phyloP scores from a whole-genome alignment of 495 filamentous ascomycete genomes.

The Xylaria intraflava region DNA sequence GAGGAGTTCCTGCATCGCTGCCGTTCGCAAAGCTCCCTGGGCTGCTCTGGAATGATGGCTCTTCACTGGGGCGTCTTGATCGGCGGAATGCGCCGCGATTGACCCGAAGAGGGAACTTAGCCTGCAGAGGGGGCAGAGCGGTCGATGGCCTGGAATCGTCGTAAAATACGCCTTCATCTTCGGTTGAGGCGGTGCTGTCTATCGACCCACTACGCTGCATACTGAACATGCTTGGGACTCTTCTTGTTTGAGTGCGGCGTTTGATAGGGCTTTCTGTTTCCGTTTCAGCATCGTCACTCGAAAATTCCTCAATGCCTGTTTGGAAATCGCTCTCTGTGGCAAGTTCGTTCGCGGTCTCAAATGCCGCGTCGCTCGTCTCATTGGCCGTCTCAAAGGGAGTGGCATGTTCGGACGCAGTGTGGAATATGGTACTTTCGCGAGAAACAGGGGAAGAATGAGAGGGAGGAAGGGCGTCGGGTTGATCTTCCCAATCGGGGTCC shows the following conservation, averaged over 20 bases:
- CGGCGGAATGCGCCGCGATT: conserved; percentile 57
- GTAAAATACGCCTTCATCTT: conserved; percentile 58
- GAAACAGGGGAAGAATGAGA: conserved; percentile 26
- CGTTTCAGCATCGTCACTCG: conserved; percentile 73
- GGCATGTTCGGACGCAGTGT: conserved; percentile 21
- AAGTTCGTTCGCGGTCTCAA: conserved; percentile 78
- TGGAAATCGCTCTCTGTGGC: conserved; percentile 89
- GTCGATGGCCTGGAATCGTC: conserved; percentile 51
- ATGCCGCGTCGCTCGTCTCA: conserved; percentile 76
- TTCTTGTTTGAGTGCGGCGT: conserved; percentile 32
- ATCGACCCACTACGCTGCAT: conserved; percentile 54
- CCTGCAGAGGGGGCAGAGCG: conserved; percentile 52
- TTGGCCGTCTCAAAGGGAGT: conserved; percentile 83
- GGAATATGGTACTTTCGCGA: conserved; percentile 23
- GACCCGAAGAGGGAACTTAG: conserved; percentile 59
- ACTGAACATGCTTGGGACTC: conserved; percentile 25
- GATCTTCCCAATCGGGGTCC: conserved; percentile 88
- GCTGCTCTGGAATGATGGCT: conserved; percentile 43
- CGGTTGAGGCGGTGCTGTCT: conserved; percentile 84
- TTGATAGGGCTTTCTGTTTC: conserved; percentile 70
- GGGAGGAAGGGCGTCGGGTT: conserved; percentile 31
- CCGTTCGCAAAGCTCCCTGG: conserved; percentile 50
- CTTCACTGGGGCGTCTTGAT: conserved; percentile 60
- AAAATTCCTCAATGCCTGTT: conserved; percentile 78
- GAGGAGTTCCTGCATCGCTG: conserved; percentile 43